These are phyloP conservation scores for Guillardia theta DNA, from an alignment of 78 protist species.

Conservation along the genomic window DNA sequence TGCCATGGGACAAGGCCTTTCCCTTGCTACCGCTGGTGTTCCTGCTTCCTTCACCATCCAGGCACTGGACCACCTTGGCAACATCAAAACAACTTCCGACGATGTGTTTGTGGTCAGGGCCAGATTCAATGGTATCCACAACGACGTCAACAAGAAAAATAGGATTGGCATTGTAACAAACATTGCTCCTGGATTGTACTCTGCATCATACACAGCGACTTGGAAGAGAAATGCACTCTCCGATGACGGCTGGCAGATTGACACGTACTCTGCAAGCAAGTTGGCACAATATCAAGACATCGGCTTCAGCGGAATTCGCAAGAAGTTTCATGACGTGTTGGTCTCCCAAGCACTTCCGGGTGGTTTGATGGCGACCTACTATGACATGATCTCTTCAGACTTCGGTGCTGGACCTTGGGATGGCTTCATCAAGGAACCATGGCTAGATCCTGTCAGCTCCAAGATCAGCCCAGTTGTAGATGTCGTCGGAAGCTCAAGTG, in stretches of 20 bases:
- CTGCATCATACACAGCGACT: background rate
- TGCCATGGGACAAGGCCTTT: background rate
- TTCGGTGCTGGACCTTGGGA: background rate
- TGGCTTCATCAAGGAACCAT: background rate
- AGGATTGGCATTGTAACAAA: background rate
- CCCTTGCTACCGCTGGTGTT: background rate
- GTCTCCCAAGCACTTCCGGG: background rate
- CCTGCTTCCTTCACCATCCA: conserved; percentile 1
- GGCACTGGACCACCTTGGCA: conserved; percentile 23
- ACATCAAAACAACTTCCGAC: background rate
- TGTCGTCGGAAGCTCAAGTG: background rate
- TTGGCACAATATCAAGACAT: background rate
- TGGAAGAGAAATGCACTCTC: background rate
- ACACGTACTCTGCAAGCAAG: background rate
- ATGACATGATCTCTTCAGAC: background rate
- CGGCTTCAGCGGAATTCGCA: background rate
- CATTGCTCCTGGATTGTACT: background rate
- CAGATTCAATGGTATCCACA: conserved; percentile 12
- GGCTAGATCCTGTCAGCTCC: background rate
- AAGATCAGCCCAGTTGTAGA: background rate
- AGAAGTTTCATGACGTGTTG: background rate
- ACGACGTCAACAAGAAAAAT: background rate
- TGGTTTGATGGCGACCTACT: conserved; percentile 22
- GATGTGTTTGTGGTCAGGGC: background rate
- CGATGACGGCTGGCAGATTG: background rate